Evolutionary conservation across 2,329 filamentous ascomycete genomes (phyloP), one percentile per base, ranked within the genome.

Genomic region (Fusarium nurragi): DNA sequence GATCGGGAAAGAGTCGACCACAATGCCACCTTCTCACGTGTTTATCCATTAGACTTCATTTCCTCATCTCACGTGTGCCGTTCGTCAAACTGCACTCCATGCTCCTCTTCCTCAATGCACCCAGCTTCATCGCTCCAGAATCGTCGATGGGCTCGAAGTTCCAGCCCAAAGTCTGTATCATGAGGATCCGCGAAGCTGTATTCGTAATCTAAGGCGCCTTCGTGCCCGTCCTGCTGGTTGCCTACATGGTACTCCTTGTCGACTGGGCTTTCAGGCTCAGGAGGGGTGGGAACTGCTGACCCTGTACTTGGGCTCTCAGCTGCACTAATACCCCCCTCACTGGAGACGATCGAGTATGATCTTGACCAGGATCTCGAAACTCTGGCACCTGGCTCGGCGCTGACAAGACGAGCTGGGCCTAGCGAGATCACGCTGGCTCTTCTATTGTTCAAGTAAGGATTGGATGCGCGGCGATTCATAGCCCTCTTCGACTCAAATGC

Each of bases 51-150:
- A 60, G 21, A 50, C 22, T 54, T 60, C 49, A 52, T 65, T 44
- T 61, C 40, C 48, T 69, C 62, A 64, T 70, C 52, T 70, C 60
- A 71, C 64, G 46, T 40, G 47, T 48, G 60, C 50, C 52, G 65
- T 52, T 67, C 67, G 21, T 72, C 68, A 49, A 66, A 61, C 18
- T 69, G 60, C 45, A 68, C 44, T 10, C 59, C 69, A 38, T 71
- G 65, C 36, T 75, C 76, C 54, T 79, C 77, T 64, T 79, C 77
- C 38, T 78, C 76, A 48, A 79, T 79, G 25, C 75, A 70, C 37
- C 73, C 73, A 13, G 73, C 73, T 28, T 76, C 67, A 41, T 76
- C 73, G 30, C 74, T 73, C 68, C 73, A 73, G 37, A 76, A 73
- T 36, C 76, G 67, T 49, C 75, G 71, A 54, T 77, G 75, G 25